Conservation (phyloP, 176 grass and related monocot genomes). For the Dendrocalamus sinicus region DNA sequence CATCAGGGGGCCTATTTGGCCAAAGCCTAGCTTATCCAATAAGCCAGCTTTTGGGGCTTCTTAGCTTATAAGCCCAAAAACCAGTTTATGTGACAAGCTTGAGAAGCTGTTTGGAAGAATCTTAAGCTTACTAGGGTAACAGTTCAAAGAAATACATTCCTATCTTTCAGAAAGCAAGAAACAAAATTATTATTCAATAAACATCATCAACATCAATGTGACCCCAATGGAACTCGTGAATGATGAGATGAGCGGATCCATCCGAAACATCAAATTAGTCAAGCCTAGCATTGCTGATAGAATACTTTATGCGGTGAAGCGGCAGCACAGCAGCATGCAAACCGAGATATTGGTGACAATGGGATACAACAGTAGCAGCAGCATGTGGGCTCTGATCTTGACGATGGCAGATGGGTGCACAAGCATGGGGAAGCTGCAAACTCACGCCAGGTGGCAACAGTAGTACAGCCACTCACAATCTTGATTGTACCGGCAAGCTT, state of each 20-base stretch:
- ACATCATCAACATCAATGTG: slow-evolving; percentile 6
- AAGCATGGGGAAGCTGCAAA: slow-evolving; percentile 3
- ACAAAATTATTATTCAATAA: slow-evolving; percentile 2
- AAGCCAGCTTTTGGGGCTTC: slow-evolving; percentile 32
- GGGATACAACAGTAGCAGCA: neutral
- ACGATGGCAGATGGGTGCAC: neutral
- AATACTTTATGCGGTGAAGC: slow-evolving; percentile 35
- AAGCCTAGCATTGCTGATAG: slow-evolving; percentile 5
- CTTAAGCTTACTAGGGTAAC: slow-evolving; percentile 3
- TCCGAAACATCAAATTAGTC: slow-evolving; percentile 34
- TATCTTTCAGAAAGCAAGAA: slow-evolving; percentile 25
- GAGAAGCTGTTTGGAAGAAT: slow-evolving; percentile 29
- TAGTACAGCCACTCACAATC: neutral
- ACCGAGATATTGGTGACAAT: neutral
- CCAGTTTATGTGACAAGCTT: slow-evolving; percentile 2
- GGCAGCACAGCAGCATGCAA: neutral
- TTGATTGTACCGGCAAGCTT: neutral
- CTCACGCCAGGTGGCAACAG: slow-evolving; percentile 1
- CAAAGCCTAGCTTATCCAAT: slow-evolving; percentile 28
- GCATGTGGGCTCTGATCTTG: neutral
- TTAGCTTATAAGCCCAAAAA: slow-evolving; percentile 17
- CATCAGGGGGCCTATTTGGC: neutral
- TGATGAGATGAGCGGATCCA: slow-evolving; percentile 22
- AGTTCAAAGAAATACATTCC: neutral
- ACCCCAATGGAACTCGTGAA: slow-evolving; percentile 9